Evolutionary conservation across 192 early-diverging fungal genomes (phyloP).

Genomic region (Phlyctochytrium planicorne): DNA sequence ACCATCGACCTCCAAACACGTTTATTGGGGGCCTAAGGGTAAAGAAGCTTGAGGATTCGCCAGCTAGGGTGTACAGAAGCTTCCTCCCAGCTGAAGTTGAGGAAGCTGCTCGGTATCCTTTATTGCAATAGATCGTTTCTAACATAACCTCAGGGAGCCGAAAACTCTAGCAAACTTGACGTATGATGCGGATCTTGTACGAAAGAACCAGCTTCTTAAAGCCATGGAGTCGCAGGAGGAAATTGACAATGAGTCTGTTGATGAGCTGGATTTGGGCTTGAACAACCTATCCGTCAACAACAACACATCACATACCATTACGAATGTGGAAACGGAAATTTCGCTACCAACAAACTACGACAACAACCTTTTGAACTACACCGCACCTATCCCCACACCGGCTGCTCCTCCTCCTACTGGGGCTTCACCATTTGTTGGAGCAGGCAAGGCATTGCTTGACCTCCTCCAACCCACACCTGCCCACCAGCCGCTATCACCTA

Average conservation of each 20-base stretch:
- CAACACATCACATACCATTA: too few relatives aligned
- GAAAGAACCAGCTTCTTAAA: neutral
- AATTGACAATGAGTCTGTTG: neutral
- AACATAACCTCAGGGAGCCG: constrained; percentile 5
- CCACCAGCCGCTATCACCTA: too few relatives aligned
- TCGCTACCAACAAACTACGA: too few relatives aligned
- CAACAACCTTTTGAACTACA: neutral
- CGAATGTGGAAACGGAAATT: too few relatives aligned
- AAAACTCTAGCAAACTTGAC: neutral
- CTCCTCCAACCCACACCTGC: constrained; percentile 5
- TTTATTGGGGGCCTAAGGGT: constrained; percentile 46
- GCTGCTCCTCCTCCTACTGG: neutral
- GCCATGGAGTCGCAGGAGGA: neutral
- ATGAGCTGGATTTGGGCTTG: neutral
- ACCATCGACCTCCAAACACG: constrained; percentile 83
- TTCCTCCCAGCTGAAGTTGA: constrained; percentile 58
- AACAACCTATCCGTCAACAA: too few relatives aligned
- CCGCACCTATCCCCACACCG: neutral
- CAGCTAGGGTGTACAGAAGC: constrained; percentile 54
- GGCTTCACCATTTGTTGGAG: neutral
- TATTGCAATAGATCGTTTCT: constrained; percentile 45
- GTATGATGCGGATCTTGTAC: neutral
- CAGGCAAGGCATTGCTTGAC: neutral
- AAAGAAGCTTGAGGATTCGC: constrained; percentile 28
- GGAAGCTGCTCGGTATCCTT: constrained; percentile 25